These are phyloP conservation scores for Arthrinium phaeospermum DNA, from an alignment of 2,329 filamentous ascomycete species.

Conservation along the genomic window DNA sequence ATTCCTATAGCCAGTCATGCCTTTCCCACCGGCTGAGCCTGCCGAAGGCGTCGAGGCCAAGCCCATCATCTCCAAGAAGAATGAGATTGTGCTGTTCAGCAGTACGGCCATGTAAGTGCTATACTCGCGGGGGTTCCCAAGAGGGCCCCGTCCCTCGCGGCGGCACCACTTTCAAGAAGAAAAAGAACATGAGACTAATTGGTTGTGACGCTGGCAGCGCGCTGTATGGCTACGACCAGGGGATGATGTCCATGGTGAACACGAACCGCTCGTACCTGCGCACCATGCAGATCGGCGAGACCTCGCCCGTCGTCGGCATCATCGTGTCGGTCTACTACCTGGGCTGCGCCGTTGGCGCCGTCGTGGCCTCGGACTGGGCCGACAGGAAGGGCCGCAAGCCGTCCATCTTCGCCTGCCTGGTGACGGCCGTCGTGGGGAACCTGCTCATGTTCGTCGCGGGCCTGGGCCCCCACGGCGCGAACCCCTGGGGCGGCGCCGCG, in stretches of 20 bases:
- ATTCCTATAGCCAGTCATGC: conserved; percentile 29
- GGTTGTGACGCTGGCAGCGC: conserved; percentile 24
- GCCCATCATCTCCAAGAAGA: conserved; percentile 39
- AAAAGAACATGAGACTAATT: background rate
- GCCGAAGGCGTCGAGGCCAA: conserved; percentile 27
- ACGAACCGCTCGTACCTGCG: conserved; percentile 53
- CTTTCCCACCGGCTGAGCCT: conserved; percentile 36
- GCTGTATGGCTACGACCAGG: conserved; percentile 42
- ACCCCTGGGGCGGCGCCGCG: conserved; percentile 53
- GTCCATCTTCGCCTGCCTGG: conserved; percentile 60
- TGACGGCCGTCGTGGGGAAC: conserved; percentile 60
- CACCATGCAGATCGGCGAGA: conserved; percentile 60
- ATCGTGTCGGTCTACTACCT: conserved; percentile 68
- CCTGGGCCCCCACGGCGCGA: conserved; percentile 47
- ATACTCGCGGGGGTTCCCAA: too few species aligned
- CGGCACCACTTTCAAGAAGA: background rate
- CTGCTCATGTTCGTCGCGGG: conserved; percentile 65
- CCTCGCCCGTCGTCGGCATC: conserved; percentile 60
- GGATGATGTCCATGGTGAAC: conserved; percentile 44
- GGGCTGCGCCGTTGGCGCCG: conserved; percentile 62
- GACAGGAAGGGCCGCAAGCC: conserved; percentile 60
- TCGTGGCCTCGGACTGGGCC: conserved; percentile 60
- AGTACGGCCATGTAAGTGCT: conserved; percentile 41
- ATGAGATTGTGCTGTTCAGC: conserved; percentile 44
- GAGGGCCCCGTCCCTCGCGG: too few species aligned